These are phyloP conservation scores for Pichia sp. DNA, from an alignment of 1,139 yeast species.

Conservation along the genomic window DNA sequence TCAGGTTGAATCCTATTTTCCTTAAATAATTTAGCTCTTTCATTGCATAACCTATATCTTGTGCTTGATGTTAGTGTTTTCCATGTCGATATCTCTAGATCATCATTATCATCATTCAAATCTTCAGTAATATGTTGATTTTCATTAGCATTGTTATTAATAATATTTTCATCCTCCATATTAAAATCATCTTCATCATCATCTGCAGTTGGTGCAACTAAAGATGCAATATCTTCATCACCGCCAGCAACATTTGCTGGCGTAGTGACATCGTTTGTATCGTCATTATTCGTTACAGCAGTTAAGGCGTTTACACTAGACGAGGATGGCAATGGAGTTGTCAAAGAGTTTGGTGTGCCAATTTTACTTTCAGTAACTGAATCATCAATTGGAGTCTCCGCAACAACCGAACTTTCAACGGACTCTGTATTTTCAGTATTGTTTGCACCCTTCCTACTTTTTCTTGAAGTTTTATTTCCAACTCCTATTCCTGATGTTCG, in stretches of 20 bases:
- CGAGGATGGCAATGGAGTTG: not conserved
- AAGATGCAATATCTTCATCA: constrained; percentile 5
- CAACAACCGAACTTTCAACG: constrained; percentile 19
- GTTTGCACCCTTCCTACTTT: constrained; percentile 28
- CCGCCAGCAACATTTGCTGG: constrained; percentile 2
- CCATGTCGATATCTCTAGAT: constrained; percentile 75
- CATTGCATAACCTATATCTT: constrained; percentile 67
- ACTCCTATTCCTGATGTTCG: constrained; percentile 37
- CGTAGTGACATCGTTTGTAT: constrained; percentile 1
- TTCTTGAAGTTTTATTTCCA: constrained; percentile 22
- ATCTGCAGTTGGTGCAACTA: not conserved
- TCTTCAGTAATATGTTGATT: constrained; percentile 38
- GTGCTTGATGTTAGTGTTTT: constrained; percentile 71
- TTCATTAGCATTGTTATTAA: constrained; percentile 16
- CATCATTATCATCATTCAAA: constrained; percentile 48
- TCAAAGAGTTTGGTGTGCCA: not conserved
- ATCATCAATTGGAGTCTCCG: constrained; percentile 18
- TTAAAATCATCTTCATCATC: constrained; percentile 21
- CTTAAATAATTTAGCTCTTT: constrained; percentile 61
- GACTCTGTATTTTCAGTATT: constrained; percentile 23
- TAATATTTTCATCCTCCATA: constrained; percentile 29
- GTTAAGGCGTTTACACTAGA: not conserved
- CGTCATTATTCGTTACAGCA: not conserved
- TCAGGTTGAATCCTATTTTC: constrained; percentile 52
- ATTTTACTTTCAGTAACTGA: not conserved